Evolutionary conservation across 2,329 filamentous ascomycete genomes (phyloP), one percentile per base, ranked within the genome.

Genomic region (Fusarium compactum): DNA sequence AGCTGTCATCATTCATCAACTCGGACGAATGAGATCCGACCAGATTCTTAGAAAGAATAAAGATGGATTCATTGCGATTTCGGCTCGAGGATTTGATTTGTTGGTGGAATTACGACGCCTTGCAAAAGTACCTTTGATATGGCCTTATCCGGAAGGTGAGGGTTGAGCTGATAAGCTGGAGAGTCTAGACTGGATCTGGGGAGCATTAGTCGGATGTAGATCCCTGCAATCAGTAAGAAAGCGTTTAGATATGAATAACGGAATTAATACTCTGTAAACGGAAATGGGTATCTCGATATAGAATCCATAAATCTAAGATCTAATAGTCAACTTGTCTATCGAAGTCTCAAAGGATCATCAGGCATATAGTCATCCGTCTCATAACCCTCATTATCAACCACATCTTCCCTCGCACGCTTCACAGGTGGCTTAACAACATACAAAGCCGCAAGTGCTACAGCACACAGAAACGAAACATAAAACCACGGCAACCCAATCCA

Each of bases 401-500:
- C 30, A 0, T 71, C 63, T 22, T 74, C 70, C 15, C 52, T 53
- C 3, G 34, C 47, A 11, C 58, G 57, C 57, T 71, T 76, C 61
- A 69, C 76, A 15, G 81, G 82, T 38, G 78, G 75, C 15, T 69
- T 69, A 5, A 83, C 79, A 50, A 81, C 77, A 15, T 75, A 56
- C 10, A 80, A 55, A 0, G 78, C 78, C 3, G 73, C 53, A 61
- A 77, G 74, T 8, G 79, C 71, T 2, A 79, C 3, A 3, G 47
- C 51, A 9, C 72, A 79, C 8, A 82, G 65, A 15, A 77, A 62
- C 1, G 76, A 75, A 18, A 82, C 67, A 51, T 83, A 83, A 48
- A 82, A 77, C 77, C 79, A 83, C 7, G 81, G 82, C 58, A 82
- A 29, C 0, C 82, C 82, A 34, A 74, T 81, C 77, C 78, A 80